Conservation (phyloP, 345 rosid species). For the Populus alba region DNA sequence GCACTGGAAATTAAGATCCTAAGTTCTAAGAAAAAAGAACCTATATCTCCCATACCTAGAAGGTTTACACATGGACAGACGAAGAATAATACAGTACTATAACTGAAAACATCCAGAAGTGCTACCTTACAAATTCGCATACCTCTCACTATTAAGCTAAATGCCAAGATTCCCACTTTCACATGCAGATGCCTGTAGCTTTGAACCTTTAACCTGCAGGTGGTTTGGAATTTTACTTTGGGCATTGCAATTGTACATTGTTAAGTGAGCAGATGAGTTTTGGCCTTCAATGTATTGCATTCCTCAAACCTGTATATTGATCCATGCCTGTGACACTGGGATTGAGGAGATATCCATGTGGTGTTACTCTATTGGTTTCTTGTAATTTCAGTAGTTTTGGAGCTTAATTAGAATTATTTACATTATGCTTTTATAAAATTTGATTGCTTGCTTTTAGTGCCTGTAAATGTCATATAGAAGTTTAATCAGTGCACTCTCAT, state of each 20-base stretch:
- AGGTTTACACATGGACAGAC: not conserved
- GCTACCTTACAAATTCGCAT: not conserved
- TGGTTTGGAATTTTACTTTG: not conserved
- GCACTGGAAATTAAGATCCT: not conserved
- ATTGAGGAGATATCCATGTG: not conserved
- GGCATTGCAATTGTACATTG: not conserved
- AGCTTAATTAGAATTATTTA: not conserved
- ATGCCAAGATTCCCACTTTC: not conserved
- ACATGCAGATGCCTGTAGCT: not conserved
- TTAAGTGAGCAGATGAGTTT: not conserved
- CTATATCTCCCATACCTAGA: not conserved
- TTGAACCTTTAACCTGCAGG: not conserved
- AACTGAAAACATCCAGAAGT: not conserved
- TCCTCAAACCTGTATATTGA: not conserved
- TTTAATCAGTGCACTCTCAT: too few species aligned
- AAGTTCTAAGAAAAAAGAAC: too few species aligned
- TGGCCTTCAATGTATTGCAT: not conserved
- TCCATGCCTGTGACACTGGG: not conserved
- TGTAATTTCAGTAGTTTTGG: not conserved
- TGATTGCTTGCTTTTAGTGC: not conserved
- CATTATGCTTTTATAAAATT: not conserved
- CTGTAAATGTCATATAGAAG: not conserved
- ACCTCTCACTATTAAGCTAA: not conserved
- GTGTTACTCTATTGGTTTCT: not conserved
- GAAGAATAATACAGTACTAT: not conserved